These are phyloP conservation scores for Hymenoscyphus repandus DNA, from an alignment of 2,329 filamentous ascomycete genomes.

Conservation along the genomic window DNA sequence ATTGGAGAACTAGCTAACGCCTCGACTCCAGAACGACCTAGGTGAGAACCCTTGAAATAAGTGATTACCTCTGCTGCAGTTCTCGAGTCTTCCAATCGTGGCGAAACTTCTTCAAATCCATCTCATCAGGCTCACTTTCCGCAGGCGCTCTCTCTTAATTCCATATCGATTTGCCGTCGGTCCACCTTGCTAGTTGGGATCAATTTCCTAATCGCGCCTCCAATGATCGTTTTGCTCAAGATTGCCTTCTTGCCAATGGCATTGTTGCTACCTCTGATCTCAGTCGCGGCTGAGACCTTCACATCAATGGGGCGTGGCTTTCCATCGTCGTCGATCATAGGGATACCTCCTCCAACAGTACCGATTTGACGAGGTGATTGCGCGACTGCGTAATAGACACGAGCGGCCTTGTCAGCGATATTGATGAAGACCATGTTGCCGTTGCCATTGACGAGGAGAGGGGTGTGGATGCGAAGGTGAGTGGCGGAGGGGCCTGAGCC, in stretches of 20 bases:
- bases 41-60: too few relatives aligned
- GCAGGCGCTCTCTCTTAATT: conserved; percentile 10
- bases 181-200: conserved; percentile 1
- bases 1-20: too few relatives aligned
- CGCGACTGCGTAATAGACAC: conserved; percentile 41
- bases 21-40: too few relatives aligned
- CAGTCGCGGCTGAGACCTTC: conserved; percentile 41
- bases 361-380: conserved; percentile 40
- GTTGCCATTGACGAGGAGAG: conserved; percentile 41
- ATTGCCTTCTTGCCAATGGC: conserved; percentile 34
- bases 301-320: conserved; percentile 38
- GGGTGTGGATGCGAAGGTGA: conserved; percentile 43
- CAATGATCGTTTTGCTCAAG: not conserved
- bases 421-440: conserved; percentile 43
- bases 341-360: conserved; percentile 36
- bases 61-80: not conserved
- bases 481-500: conserved; percentile 34
- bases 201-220: not conserved
- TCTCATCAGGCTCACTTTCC: conserved; percentile 9
- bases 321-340: conserved; percentile 43
- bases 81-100: not conserved
- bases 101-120: conserved; percentile 12
- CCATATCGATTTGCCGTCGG: not conserved
- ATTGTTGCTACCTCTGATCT: conserved; percentile 41
- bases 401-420: conserved; percentile 36